Evolutionary conservation across 345 rosid species (phyloP).

Genomic region (Eucalyptus regnans): DNA sequence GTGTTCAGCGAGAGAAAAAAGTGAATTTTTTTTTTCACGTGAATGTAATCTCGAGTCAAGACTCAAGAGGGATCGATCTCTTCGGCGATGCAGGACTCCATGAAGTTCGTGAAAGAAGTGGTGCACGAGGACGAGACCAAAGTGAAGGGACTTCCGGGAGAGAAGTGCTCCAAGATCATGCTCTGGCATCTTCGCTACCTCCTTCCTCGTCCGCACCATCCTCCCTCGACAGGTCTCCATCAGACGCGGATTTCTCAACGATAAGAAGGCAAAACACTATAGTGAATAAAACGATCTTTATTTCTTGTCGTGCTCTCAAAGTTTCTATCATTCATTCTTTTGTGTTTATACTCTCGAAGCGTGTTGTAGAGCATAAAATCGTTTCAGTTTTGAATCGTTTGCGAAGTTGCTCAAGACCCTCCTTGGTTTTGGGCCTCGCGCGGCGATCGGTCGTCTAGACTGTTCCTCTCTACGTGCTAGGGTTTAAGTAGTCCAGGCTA

Average conservation of each 20-base stretch:
- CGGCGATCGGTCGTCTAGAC: neutral
- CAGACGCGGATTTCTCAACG: neutral
- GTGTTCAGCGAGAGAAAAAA: neutral
- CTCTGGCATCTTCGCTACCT: slow-evolving; percentile 65
- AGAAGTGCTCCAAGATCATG: slow-evolving; percentile 79
- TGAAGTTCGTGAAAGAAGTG: slow-evolving; percentile 72
- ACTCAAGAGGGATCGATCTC: neutral
- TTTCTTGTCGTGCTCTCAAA: neutral
- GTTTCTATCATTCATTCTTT: neutral
- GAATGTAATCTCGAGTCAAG: neutral
- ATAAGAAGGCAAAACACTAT: neutral
- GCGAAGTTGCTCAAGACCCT: neutral
- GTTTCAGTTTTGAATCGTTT: neutral
- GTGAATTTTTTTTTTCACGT: neutral
- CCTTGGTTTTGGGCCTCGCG: neutral
- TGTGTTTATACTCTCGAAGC: neutral
- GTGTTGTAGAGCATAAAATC: neutral
- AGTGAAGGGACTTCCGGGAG: slow-evolving; percentile 57
- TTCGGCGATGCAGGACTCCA: slow-evolving; percentile 41
- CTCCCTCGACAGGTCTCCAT: neutral
- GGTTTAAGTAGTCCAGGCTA: neutral
- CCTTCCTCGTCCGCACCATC: neutral
- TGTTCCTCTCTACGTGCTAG: neutral
- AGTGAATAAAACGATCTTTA: neutral
- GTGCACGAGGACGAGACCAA: slow-evolving; percentile 75